These are phyloP conservation scores for Raddia distichophylla DNA, from an alignment of 176 grass and related monocot genomes.

Conservation along the genomic window DNA sequence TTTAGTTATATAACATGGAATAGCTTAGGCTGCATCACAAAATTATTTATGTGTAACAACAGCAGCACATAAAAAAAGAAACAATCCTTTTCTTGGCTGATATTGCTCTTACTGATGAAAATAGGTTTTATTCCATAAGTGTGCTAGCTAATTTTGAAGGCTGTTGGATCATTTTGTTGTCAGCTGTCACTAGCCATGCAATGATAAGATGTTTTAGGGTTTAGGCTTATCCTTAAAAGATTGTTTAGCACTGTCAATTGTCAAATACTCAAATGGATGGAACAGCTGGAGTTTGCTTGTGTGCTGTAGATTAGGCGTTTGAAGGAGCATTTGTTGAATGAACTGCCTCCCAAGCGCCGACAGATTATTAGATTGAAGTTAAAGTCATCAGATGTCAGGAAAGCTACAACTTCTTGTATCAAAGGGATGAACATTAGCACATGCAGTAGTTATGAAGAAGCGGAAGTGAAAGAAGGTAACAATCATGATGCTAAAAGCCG, in stretches of 20 bases:
- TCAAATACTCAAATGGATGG: background rate
- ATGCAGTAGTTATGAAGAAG: constrained; percentile 33
- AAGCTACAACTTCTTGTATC: constrained; percentile 45
- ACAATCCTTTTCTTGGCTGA: background rate
- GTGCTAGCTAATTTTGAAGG: constrained; percentile 16
- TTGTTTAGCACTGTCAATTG: constrained; percentile 2
- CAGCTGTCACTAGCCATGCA: constrained; percentile 20
- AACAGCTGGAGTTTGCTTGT: constrained; percentile 34
- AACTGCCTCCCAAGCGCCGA: constrained; percentile 86
- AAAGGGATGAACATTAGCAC: constrained; percentile 31
- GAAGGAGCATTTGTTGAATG: constrained; percentile 85
- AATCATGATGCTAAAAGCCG: constrained; percentile 31
- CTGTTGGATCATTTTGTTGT: constrained; percentile 1
- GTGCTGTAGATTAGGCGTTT: constrained; percentile 76
- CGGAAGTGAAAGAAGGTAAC: constrained; percentile 42
- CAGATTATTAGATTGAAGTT: constrained; percentile 86
- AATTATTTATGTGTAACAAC: constrained; percentile 26
- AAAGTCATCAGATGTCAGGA: constrained; percentile 64
- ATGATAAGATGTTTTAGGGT: constrained; percentile 25
- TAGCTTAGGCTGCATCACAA: background rate
- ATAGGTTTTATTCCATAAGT: background rate
- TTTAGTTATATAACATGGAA: constrained; percentile 16
- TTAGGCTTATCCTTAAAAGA: constrained; percentile 20
- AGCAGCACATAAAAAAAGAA: background rate
- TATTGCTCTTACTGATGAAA: constrained; percentile 9